phyloP scores from a whole-genome alignment of 768 basidiomycete species.

The Rhodosporidiobolus sp. region DNA sequence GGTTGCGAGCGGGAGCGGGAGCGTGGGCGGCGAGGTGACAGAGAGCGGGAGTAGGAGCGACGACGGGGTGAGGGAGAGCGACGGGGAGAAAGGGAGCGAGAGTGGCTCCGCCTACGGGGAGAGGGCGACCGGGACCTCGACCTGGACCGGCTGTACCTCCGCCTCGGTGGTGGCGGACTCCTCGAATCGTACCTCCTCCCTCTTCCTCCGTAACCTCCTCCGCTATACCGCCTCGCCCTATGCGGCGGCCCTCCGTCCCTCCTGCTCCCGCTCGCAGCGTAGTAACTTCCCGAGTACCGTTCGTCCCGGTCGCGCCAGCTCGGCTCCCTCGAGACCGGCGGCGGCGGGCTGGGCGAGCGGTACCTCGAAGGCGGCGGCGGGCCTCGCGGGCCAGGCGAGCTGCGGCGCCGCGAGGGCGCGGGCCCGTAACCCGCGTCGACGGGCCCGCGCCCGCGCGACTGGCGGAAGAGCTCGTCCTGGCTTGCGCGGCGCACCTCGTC shows the following conservation, averaged over 20 bases:
- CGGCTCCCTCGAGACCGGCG: slow-evolving; percentile 8
- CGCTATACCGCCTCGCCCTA: background rate
- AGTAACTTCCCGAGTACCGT: slow-evolving; percentile 22
- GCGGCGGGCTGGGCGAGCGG: background rate
- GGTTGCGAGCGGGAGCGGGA: background rate
- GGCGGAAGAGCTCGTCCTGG: background rate
- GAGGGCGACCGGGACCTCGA: background rate
- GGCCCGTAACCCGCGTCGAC: background rate
- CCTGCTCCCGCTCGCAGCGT: slow-evolving; percentile 13
- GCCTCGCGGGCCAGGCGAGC: background rate
- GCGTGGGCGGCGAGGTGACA: too few relatives aligned
- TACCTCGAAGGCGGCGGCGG: background rate
- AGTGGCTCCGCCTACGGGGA: background rate
- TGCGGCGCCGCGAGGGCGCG: background rate
- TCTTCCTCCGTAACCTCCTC: background rate
- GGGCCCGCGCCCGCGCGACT: background rate
- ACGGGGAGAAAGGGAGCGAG: background rate
- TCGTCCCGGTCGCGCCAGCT: slow-evolving; percentile 31
- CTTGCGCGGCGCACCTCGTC: background rate
- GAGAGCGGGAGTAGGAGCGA: background rate
- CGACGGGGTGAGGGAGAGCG: background rate
- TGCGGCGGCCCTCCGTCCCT: background rate
- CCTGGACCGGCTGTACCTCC: background rate
- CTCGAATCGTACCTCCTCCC: background rate
- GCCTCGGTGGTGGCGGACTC: background rate